phyloP scores from a whole-genome alignment of 805 yeast species.

The Jamesozyma lodderae region DNA sequence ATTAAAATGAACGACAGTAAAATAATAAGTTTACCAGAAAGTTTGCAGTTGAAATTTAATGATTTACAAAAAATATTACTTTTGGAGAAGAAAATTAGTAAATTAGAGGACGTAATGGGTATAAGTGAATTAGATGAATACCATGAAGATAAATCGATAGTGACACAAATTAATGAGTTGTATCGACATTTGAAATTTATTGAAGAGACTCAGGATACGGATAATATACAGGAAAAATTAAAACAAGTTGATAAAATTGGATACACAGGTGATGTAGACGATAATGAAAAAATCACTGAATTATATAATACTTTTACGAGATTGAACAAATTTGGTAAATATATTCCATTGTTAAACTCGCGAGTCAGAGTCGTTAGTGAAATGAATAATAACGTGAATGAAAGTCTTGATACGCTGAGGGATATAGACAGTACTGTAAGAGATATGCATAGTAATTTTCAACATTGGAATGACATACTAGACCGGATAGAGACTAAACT shows the following conservation, averaged over 20 bases:
- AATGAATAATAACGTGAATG: slow-evolving; percentile 15
- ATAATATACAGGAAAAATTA: slow-evolving; percentile 16
- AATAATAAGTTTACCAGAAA: background rate
- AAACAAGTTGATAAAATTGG: slow-evolving; percentile 10
- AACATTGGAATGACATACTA: background rate
- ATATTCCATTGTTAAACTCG: slow-evolving; percentile 22
- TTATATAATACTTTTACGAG: slow-evolving; percentile 8
- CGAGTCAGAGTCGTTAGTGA: slow-evolving; percentile 22
- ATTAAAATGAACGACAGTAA: background rate
- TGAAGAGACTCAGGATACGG: slow-evolving; percentile 16
- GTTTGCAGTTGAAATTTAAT: slow-evolving; percentile 5
- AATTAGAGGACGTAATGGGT: slow-evolving; percentile 16
- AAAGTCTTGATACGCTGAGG: slow-evolving; percentile 8
- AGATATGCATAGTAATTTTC: background rate
- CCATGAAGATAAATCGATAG: slow-evolving; percentile 7
- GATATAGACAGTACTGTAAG: background rate
- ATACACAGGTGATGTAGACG: slow-evolving; percentile 1
- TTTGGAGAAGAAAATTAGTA: slow-evolving; percentile 14
- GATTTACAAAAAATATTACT: slow-evolving; percentile 7
- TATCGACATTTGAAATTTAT: slow-evolving; percentile 25
- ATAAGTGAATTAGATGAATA: slow-evolving; percentile 5
- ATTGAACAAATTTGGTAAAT: slow-evolving; percentile 12
- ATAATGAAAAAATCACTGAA: background rate
- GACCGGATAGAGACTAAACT: background rate
- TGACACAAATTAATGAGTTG: slow-evolving; percentile 24